A percentile compares a stretch with the other conserved stretches of the same genome.
Conservation (phyloP, 306 rosid genomes). For the Herpetospermum pedunculosum region DNA sequence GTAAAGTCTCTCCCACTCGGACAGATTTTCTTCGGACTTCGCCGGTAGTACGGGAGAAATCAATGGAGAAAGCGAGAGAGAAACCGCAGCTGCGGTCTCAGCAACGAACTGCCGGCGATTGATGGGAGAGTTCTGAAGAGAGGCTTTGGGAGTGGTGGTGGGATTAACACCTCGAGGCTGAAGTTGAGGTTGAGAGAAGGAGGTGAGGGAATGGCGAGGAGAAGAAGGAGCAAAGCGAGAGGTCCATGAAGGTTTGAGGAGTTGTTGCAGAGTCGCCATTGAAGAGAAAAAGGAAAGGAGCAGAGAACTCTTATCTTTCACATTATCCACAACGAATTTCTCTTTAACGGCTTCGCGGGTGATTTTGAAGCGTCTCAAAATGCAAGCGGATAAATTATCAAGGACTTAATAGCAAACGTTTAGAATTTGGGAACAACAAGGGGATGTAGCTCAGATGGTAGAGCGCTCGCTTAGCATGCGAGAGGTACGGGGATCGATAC, state of each 20-base stretch:
- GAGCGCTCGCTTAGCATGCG: too few species aligned
- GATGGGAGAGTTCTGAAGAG: constrained; percentile 19
- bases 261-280: constrained; percentile 67
- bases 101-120: constrained; percentile 52
- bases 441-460: too few species aligned
- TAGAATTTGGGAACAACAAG: too few species aligned
- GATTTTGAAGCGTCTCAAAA: constrained; percentile 15
- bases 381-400: background rate
- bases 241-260: constrained; percentile 32
- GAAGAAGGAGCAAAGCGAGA: constrained; percentile 17
- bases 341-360: constrained; percentile 37
- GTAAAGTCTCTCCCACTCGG: constrained; percentile 84
- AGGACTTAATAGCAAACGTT: too few species aligned
- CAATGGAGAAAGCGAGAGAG: constrained; percentile 31
- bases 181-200: constrained; percentile 15
- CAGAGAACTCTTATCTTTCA: constrained; percentile 20
- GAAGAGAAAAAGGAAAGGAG: constrained; percentile 2
- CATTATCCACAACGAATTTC: constrained; percentile 25
- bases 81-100: constrained; percentile 48
- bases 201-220: constrained; percentile 18
- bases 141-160: constrained; percentile 30
- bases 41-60: constrained; percentile 26
- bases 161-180: background rate
- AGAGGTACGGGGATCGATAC: too few species aligned
- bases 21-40: constrained; percentile 48